phyloP scores from a whole-genome alignment of 2,329 filamentous ascomycete genomes.

The Penicillium vulpinum region DNA sequence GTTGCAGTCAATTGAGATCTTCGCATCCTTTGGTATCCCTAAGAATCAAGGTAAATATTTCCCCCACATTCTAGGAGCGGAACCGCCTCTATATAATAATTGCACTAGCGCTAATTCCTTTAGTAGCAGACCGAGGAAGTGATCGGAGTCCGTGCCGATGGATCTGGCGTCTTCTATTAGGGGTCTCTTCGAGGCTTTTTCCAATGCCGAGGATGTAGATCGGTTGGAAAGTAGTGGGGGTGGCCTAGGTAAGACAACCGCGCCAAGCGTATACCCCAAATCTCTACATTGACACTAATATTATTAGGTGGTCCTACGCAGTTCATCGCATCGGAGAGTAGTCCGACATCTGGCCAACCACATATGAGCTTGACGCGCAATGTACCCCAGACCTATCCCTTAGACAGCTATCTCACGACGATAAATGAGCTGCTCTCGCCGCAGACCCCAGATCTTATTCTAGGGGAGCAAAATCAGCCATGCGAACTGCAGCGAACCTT shows the following conservation, averaged over 20 bases:
- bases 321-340: neutral
- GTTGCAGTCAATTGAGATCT: neutral
- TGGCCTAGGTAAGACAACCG: neutral
- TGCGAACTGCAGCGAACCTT: neutral
- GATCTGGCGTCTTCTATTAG: neutral
- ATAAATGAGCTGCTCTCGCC: slow-evolving; percentile 7
- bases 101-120: neutral
- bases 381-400: slow-evolving; percentile 8
- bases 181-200: slow-evolving; percentile 2
- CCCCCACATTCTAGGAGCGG: neutral
- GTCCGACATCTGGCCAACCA: slow-evolving; percentile 1
- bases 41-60: neutral
- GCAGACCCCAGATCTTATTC: neutral
- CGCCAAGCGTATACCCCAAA: neutral
- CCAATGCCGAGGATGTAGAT: slow-evolving; percentile 13
- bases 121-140: neutral
- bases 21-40: neutral
- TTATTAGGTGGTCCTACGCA: neutral
- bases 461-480: neutral
- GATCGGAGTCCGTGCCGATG: slow-evolving; percentile 2
- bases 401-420: slow-evolving; percentile 4
- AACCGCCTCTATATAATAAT: neutral
- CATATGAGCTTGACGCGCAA: slow-evolving; percentile 2
- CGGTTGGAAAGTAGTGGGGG: neutral
- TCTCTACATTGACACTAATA: neutral